Evolutionary conservation across 2,329 filamentous ascomycete species (phyloP), one percentile per base, ranked within the genome.

Genomic region (Calonectria montana): DNA sequence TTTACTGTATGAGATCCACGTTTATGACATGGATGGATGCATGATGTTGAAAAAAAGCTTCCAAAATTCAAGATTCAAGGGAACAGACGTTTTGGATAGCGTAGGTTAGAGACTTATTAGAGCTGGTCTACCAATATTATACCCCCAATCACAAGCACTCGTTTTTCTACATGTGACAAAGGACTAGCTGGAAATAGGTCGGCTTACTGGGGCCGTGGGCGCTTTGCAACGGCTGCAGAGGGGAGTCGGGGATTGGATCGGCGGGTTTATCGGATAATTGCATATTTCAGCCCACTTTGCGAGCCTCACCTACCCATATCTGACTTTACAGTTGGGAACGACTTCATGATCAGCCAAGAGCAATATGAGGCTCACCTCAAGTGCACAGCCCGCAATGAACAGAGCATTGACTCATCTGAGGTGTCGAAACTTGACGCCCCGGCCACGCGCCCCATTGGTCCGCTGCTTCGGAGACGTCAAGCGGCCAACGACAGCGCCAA

Each of bases 401-500:
- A 77, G 77, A 70, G 73, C 77, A 68, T 73, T 80, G 37, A 71
- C 76, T 67, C 76, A 78, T 55, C 66, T 81, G 41, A 75, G 76
- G 74, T 79, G 78, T 72, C 75, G 74, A 69, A 75, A 73, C 43
- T 48, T 74, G 63, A 71, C 71, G 59, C 67, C 74, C 29, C 73
- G 63, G 66, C 63, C 75, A 31, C 71, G 67, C 10, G 65, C 72
- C 3, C 53, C 67, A 64, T 43, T 73, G 41, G 47, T 41, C 50
- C 79, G 79, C 53, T 61, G 73, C 70, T 77, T 80, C 45, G 75
- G 78, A 59, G 79, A 81, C 57, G 66, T 71, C 53, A 83, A 81
- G 70, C 88, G 92, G 45, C 93, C 94, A 5, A 87, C 93, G 2
- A 92, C 90, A 65, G 95, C 94, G 16, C 95, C 95, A 13, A 96